Conservation (phyloP, 202 grass and related monocot species). For the Hordeum pubiflorum region DNA sequence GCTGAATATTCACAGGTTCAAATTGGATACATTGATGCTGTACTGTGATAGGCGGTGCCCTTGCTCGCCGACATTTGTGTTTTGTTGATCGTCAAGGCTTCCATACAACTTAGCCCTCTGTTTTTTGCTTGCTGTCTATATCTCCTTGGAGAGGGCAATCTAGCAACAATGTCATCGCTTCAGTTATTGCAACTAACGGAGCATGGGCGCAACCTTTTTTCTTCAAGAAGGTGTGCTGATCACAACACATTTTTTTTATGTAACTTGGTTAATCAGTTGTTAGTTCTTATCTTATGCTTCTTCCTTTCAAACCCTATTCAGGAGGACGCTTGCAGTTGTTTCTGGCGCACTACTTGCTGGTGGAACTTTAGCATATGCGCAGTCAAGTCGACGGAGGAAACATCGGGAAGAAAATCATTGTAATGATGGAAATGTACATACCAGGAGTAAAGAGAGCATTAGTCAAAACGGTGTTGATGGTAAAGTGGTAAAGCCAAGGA, state of each 20-base stretch:
- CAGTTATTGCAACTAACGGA: conserved; percentile 80
- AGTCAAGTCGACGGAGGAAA: conserved; percentile 36
- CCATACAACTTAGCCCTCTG: background rate
- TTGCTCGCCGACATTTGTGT: background rate
- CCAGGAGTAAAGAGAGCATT: background rate
- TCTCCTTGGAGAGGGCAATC: background rate
- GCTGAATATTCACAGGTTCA: background rate
- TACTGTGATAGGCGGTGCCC: background rate
- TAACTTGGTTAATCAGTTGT: background rate
- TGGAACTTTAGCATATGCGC: conserved; percentile 67
- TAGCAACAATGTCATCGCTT: conserved; percentile 65
- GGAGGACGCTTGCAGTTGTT: conserved; percentile 61
- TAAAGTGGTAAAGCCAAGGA: conserved; percentile 43
- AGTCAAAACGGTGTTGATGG: conserved; percentile 42
- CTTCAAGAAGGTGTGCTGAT: conserved; percentile 64
- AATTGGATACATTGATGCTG: background rate
- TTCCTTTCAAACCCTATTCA: background rate
- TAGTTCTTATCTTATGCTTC: background rate
- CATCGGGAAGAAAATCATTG: conserved; percentile 4
- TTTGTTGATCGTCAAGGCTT: background rate
- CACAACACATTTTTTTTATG: background rate
- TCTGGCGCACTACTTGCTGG: conserved; percentile 76
- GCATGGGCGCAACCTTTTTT: conserved; percentile 55
- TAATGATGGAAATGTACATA: conserved; percentile 26
- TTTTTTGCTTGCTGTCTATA: conserved; percentile 1